Percentiles rank a stretch among this genome's conserved stretches.
phyloP scores from a whole-genome alignment of 768 basidiomycete genomes.

The Cyclocybe aegerita region DNA sequence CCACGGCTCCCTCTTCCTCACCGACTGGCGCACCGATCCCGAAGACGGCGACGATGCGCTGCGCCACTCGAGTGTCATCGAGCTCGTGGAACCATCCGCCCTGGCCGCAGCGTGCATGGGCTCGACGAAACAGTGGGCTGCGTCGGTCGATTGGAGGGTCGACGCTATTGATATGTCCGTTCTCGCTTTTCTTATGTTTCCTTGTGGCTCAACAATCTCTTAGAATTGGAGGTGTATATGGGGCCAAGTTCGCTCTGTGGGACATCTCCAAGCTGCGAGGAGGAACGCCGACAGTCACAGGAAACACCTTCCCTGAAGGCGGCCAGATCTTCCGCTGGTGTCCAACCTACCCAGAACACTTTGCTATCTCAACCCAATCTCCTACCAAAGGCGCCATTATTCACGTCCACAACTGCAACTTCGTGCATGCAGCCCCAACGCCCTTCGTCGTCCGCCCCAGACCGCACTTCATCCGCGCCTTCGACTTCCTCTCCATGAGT shows the following conservation, averaged over 20 bases:
- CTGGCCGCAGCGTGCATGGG: constrained; percentile 54
- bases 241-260: constrained; percentile 75
- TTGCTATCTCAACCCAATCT: constrained; percentile 69
- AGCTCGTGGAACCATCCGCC: constrained; percentile 70
- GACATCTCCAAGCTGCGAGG: constrained; percentile 70
- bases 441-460: constrained; percentile 55
- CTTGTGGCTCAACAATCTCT: not conserved
- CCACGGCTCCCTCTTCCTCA: constrained; percentile 70
- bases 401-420: constrained; percentile 67
- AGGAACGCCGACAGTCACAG: constrained; percentile 67
- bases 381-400: constrained; percentile 63
- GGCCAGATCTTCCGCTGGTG: constrained; percentile 78
- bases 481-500: constrained; percentile 67
- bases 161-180: constrained; percentile 74
- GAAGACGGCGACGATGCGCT: constrained; percentile 50
- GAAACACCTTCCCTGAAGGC: constrained; percentile 65
- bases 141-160: constrained; percentile 68
- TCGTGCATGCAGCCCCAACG: constrained; percentile 63
- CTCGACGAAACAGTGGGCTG: constrained; percentile 43
- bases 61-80: constrained; percentile 64
- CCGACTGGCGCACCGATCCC: constrained; percentile 83
- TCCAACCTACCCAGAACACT: constrained; percentile 70
- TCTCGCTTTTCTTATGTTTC: constrained; percentile 3
- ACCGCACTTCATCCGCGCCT: constrained; percentile 68
- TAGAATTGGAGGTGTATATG: constrained; percentile 77